phyloP scores from a whole-genome alignment of 352 stramenopile species.

The Phytophthora constricta region DNA sequence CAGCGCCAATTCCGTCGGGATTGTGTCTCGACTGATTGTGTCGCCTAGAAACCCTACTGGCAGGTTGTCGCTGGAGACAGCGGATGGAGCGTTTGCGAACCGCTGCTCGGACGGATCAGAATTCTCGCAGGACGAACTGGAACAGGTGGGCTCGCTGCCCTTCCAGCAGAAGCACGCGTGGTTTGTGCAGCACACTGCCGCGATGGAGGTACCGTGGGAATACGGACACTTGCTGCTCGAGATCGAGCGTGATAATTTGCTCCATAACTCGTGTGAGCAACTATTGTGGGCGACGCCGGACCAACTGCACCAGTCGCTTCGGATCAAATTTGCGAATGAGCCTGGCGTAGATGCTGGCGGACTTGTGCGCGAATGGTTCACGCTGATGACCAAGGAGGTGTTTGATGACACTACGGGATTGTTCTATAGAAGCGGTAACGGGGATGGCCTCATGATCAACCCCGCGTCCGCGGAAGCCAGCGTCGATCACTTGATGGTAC shows the following conservation, averaged over 20 bases:
- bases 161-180: slow-evolving; percentile 91
- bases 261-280: slow-evolving; percentile 91
- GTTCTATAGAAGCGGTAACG: slow-evolving; percentile 79
- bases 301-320: slow-evolving; percentile 87
- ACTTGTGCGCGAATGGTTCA: slow-evolving; percentile 93
- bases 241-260: slow-evolving; percentile 87
- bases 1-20: slow-evolving; percentile 69
- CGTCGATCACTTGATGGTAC: slow-evolving; percentile 86
- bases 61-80: slow-evolving; percentile 73
- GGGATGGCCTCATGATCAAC: slow-evolving; percentile 87
- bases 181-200: slow-evolving; percentile 88
- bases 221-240: slow-evolving; percentile 87
- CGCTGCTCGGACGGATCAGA: slow-evolving; percentile 64
- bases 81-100: slow-evolving; percentile 64
- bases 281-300: slow-evolving; percentile 83
- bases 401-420: slow-evolving; percentile 87
- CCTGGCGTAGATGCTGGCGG: slow-evolving; percentile 91
- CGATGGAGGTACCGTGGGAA: slow-evolving; percentile 88
- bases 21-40: slow-evolving; percentile 79
- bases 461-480: slow-evolving; percentile 81
- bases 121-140: slow-evolving; percentile 77
- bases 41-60: slow-evolving; percentile 80
- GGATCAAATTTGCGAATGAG: slow-evolving; percentile 92
- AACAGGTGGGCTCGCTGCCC: slow-evolving; percentile 67
- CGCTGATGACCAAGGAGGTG: slow-evolving; percentile 88